Evolutionary conservation across 179 eudicot genomes (phyloP).

Genomic region (Sideroxylon spinosum): DNA sequence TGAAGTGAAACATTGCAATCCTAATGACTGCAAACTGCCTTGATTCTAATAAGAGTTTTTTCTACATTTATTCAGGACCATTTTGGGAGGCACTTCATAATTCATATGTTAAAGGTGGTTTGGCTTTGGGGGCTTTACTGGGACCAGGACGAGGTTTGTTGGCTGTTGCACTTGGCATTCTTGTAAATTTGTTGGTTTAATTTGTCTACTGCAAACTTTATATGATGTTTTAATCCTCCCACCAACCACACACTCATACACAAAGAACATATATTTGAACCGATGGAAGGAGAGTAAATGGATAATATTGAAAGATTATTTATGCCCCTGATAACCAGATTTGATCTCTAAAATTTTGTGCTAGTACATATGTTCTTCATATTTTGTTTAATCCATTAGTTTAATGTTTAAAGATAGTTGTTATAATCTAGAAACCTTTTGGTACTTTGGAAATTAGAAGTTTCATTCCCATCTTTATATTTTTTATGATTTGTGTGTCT

Average conservation of each 20-base stretch:
- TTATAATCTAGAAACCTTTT: too few relatives aligned
- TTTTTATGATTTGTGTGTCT: background rate
- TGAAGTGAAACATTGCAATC: background rate
- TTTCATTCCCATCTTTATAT: background rate
- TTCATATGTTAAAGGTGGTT: constrained; percentile 74
- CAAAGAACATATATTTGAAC: background rate
- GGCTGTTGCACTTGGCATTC: background rate
- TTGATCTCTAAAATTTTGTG: background rate
- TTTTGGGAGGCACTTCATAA: constrained; percentile 71
- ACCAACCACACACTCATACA: background rate
- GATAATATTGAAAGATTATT: too few relatives aligned
- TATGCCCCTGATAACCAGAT: background rate
- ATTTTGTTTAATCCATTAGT: background rate
- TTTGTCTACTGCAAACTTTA: background rate
- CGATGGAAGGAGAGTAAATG: background rate
- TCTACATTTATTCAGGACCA: constrained; percentile 44
- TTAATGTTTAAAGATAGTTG: background rate
- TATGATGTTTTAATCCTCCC: background rate
- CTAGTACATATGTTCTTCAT: background rate
- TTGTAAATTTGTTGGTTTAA: background rate
- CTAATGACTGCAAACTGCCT: background rate
- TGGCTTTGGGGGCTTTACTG: constrained; percentile 77
- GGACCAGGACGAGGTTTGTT: constrained; percentile 94
- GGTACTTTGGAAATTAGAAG: background rate
- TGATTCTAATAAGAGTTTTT: constrained; percentile 12